Conservation (phyloP, 306 rosid genomes). For the Ziziphus jujuba region DNA sequence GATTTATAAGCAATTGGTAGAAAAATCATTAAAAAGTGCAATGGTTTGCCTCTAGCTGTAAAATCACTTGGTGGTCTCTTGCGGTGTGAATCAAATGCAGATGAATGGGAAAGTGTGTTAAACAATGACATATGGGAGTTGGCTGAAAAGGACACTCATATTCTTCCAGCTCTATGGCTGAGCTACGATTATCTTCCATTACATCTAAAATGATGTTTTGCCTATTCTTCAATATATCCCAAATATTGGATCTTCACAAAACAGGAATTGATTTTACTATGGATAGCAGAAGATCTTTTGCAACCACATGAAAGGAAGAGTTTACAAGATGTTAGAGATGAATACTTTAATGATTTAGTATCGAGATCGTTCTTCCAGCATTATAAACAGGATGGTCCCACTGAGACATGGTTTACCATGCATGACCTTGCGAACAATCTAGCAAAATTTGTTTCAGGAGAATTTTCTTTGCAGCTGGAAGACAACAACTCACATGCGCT, state of each 20-base stretch:
- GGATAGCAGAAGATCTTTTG: conserved; percentile 42
- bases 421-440: conserved; percentile 18
- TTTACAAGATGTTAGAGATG: conserved; percentile 18
- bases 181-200: conserved; percentile 25
- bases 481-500: background rate
- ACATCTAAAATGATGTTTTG: conserved; percentile 20
- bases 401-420: conserved; percentile 8
- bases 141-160: background rate
- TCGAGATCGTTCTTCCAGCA: conserved; percentile 22
- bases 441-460: conserved; percentile 6
- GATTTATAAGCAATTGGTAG: conserved; percentile 10
- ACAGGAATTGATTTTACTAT: conserved; percentile 16
- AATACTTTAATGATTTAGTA: conserved; percentile 29
- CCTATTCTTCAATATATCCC: conserved; percentile 24
- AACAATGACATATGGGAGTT: conserved; percentile 7
- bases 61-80: conserved; percentile 14
- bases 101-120: background rate
- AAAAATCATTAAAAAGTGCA: conserved; percentile 23
- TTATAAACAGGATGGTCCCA: no score
- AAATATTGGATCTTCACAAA: conserved; percentile 16
- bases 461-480: background rate
- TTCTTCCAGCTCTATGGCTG: conserved; percentile 14
- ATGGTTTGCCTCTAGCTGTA: conserved; percentile 15
- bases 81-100: background rate
- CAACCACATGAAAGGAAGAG: background rate